Base-by-base conservation (phyloP, 345 rosid genomes). In the Ricinus communis region DNA sequence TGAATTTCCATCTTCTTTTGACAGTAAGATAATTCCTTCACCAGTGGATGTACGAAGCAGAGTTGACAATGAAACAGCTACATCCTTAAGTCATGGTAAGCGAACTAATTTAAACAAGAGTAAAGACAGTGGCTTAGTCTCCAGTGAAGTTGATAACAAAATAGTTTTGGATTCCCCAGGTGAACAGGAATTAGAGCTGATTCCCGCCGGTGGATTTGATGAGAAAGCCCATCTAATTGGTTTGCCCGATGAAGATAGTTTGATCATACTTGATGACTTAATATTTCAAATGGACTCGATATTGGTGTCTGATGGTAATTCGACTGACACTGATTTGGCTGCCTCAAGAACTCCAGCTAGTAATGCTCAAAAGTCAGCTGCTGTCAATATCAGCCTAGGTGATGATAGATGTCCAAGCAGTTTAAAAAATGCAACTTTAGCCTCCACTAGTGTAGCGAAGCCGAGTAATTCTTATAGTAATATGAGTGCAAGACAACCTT, bases 221-320 rank as follows among this genome's bases (percentile, higher is more conserved):
- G 81, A 64, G 56, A 45, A 69, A 13, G 56, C 25, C 18, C 18
- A 50, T 65, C n/a, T n/a, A 16, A 59, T 24, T 22, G 74, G 74
- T 74, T 66, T 77, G 46, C 85, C 77, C 27, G 83, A 82, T 25
- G 85, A 82, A 66, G 83, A 82, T 64, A 74, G 75, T 78, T 55
- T 82, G 75, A 74, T 82, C 69, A 73, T 81, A 40, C 50, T 61
- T 8, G 73, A 79, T 18, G 76, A 79, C 56, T 59, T 50, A 60
- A 30, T 68, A 56, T 38, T 73, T 53, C 77, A 79, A 5, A 53
- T 24, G 28, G 73, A 79, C 41, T 45, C 63, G 22, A 12, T 46
- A 11, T 54, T 51, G 25, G 8, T 61, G 59, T 53, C 71, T n/a
- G 71, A 55, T 40, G 45, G 40, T n/a, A 36, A 19, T 31, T 61